Evolutionary conservation across 306 rosid genomes (phyloP).

Genomic region (Quercus wislizeni): DNA sequence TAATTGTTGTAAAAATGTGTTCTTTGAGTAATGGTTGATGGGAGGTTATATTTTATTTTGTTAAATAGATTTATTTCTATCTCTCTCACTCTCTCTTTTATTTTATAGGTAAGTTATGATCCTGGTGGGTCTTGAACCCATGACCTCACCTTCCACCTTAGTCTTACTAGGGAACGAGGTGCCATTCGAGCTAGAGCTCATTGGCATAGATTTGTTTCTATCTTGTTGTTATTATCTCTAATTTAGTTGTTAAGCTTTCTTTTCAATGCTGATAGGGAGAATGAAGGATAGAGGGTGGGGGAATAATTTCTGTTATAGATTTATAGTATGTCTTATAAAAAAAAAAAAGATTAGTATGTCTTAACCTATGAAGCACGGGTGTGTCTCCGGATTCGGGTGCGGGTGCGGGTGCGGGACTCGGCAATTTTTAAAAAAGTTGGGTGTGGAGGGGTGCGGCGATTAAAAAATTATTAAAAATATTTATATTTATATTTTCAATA

Average conservation of each 20-base stretch:
- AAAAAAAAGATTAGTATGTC: not conserved
- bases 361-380: not conserved
- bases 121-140: too few relatives aligned
- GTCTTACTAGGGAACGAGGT: too few relatives aligned
- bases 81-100: not conserved
- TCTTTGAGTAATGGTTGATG: not conserved
- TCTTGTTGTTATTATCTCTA: not conserved
- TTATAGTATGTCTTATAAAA: not conserved
- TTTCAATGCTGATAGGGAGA: not conserved
- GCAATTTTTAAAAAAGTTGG: too few relatives aligned
- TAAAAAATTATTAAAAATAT: too few relatives aligned
- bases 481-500: too few relatives aligned
- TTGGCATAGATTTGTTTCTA: not conserved
- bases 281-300: not conserved
- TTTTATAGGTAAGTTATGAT: too few relatives aligned
- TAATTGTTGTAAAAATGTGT: not conserved
- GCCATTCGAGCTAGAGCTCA: not conserved
- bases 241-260: not conserved
- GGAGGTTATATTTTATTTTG: not conserved
- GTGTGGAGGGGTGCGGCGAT: too few relatives aligned
- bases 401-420: too few relatives aligned
- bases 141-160: too few relatives aligned
- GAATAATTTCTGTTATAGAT: not conserved
- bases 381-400: too few relatives aligned
- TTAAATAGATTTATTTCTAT: not conserved